phyloP scores from a whole-genome alignment of 371 early-diverging fungal genomes.

The Saksenaea vasiformis region DNA sequence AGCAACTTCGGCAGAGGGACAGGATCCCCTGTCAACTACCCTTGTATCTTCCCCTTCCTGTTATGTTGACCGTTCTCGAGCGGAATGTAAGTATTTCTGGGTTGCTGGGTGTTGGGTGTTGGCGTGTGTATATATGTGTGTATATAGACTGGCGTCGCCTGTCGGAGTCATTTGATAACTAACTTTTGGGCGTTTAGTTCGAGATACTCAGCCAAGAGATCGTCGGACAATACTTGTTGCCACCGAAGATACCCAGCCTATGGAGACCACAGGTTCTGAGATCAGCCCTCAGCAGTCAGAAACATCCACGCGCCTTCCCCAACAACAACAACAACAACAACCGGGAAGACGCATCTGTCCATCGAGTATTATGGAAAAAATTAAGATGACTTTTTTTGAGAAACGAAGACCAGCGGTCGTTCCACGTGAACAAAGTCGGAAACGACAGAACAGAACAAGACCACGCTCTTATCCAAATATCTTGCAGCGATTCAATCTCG shows the following conservation, averaged over 20 bases:
- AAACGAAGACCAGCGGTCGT: constrained; percentile 32
- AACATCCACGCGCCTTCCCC: not conserved
- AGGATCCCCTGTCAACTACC: constrained; percentile 4
- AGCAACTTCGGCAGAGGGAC: not conserved
- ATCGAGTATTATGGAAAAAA: constrained; percentile 33
- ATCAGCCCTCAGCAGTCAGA: not conserved
- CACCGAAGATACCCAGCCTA: constrained; percentile 1
- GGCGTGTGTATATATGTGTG: too few species aligned
- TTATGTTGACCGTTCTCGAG: not conserved
- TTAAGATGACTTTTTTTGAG: constrained; percentile 44
- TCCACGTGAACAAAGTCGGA: constrained; percentile 12
- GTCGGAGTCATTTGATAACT: not conserved
- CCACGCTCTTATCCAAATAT: constrained; percentile 44
- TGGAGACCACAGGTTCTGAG: not conserved
- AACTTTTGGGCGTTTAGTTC: constrained; percentile 5
- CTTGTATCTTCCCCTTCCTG: constrained; percentile 1
- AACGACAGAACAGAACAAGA: constrained; percentile 23
- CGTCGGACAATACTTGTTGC: constrained; percentile 24
- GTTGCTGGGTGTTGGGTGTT: not conserved
- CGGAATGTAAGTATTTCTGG: not conserved
- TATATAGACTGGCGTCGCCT: not conserved
- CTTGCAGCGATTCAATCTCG: constrained; percentile 16
- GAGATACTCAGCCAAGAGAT: constrained; percentile 21
- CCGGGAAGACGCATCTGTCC: constrained; percentile 19
- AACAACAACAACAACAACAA: constrained; percentile 4